Base-by-base conservation (phyloP, 768 basidiomycete genomes). In the Rhizopogon vinicolor region DNA sequence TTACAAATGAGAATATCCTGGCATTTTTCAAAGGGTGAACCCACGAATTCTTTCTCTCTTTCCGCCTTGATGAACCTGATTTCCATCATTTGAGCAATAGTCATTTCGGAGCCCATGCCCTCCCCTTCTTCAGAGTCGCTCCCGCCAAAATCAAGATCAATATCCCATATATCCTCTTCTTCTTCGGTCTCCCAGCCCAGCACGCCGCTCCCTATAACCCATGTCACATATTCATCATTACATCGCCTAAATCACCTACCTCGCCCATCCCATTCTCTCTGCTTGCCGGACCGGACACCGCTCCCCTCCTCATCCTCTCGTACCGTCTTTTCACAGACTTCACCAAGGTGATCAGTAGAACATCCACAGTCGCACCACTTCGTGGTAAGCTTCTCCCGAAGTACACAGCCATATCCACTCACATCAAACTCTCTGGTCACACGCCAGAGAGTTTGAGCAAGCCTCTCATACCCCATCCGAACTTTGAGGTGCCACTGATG, bases 341-440 rank as follows among this genome's bases (percentile, higher is more conserved):
- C 87, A 1, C 86, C 84, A 12, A 89, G 72, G 63, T 89, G 86
- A 65, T 88, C 87, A 28, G 87, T 88, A 46, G 86, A 88, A 64
- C 87, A 89, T 1, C 87, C 87, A 68, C 87, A 89, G 56, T 88
- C 87, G 64, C 87, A 89, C 87, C 88, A 89, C 61, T 88, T 89
- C 4, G 76, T 78, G 12, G 83, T 84, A 51, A 89, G 67, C 68
- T 89, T 89, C 60, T 89, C 88, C 29, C 86, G 74, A 33, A 89
- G 71, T 13, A 88, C 81, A 37, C 75, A 72, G 0, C 87, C 87
- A 59, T 88, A 89, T 10, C 88, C 87, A 29, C 83, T 77, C 3
- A 87, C 83, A 61, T 87, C 85, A 57, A 88, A 88, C 62, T 89
- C 87, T 31, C 79, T 69, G 29, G 87, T 83, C 19, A 88, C 83